These are phyloP conservation scores for Metschnikowia bowlesiae DNA, from an alignment of 805 yeast genomes.

Conservation along the genomic window DNA sequence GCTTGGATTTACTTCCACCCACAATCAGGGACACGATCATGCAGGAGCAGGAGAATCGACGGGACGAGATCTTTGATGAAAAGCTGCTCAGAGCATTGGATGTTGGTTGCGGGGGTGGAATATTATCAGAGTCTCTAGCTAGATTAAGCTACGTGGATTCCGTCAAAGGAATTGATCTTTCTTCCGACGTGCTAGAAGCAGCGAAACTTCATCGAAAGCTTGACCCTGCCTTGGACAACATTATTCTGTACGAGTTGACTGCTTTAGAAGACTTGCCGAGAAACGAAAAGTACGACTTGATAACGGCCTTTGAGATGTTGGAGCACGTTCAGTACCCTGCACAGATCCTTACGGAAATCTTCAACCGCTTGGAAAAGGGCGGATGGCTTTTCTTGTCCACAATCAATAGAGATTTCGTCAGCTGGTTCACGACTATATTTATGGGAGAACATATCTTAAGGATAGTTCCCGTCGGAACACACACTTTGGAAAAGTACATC, in stretches of 20 bases:
- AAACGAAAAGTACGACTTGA: constrained; percentile 58
- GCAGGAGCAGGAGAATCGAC: constrained; percentile 45
- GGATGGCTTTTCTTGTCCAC: constrained; percentile 89
- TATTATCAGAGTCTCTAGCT: constrained; percentile 81
- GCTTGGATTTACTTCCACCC: constrained; percentile 59
- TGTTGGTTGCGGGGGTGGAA: constrained; percentile 99
- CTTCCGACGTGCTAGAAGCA: constrained; percentile 74
- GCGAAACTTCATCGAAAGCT: constrained; percentile 63
- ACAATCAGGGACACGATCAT: constrained; percentile 46
- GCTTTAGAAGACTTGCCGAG: constrained; percentile 57
- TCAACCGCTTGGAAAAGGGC: constrained; percentile 65
- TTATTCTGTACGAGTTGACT: constrained; percentile 55
- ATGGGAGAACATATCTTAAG: constrained; percentile 77
- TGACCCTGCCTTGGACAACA: constrained; percentile 60
- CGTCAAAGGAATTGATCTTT: constrained; percentile 82
- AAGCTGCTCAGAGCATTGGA: constrained; percentile 60
- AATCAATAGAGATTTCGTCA: constrained; percentile 78
- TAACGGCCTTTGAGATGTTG: constrained; percentile 89
- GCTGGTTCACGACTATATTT: constrained; percentile 91
- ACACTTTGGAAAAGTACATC: constrained; percentile 80
- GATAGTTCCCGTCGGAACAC: constrained; percentile 92
- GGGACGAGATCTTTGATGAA: constrained; percentile 32
- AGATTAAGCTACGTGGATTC: constrained; percentile 56
- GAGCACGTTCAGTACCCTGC: constrained; percentile 92
- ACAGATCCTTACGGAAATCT: constrained; percentile 62